Base-by-base conservation (phyloP, 2,329 filamentous ascomycete genomes). In the Dothiorella sarmentorum region DNA sequence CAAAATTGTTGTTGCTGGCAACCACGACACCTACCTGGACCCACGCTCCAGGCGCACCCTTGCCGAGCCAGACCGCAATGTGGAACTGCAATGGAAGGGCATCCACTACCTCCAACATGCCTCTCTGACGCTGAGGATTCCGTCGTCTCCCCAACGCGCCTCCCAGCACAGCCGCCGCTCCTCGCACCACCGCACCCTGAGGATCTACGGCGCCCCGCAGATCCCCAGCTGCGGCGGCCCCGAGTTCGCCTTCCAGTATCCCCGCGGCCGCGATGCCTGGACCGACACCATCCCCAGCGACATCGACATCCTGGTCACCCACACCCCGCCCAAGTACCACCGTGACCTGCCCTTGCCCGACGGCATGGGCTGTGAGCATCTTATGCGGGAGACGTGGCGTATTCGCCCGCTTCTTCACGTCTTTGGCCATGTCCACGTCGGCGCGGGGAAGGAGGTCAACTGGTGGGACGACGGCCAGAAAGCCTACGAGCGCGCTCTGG, bases 11-110 rank as follows among this genome's bases (percentile, higher is more conserved):
- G 85, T 97, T 29, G 85, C 85, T 29, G 93, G 93, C 1, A 97
- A 97, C 69, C 93, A 97, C 71, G 93, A 97, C 69, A 87, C 85
- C 66, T 95, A 85, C 77, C 88, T 96, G 61, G 93, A 96, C 71
- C 78, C 82, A 22, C 78, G 79, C 31, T 85, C 84, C 13, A 81
- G 89, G 3, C 73, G 71, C 15, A 73, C 73, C 18, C 62, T 78
- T 3, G 57, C 66, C 1, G 74, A 79, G 9, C 77, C 82, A 44
- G 85, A 90, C 67, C 78, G 79, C 29, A 68, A 77, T n/a, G 73
- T 75, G 1, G 71, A 71, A 27, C 78, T 92, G 15, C 78, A 90
- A 65, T 85, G 90, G 77, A 85, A 82, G 56, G 79, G 79, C 42
- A 76, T 96, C 47, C 79, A 85, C 65, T 96, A 96, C 71, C 82